Base-by-base conservation (phyloP, 2,329 filamentous ascomycete genomes). In the Acrocalymma vagum region DNA sequence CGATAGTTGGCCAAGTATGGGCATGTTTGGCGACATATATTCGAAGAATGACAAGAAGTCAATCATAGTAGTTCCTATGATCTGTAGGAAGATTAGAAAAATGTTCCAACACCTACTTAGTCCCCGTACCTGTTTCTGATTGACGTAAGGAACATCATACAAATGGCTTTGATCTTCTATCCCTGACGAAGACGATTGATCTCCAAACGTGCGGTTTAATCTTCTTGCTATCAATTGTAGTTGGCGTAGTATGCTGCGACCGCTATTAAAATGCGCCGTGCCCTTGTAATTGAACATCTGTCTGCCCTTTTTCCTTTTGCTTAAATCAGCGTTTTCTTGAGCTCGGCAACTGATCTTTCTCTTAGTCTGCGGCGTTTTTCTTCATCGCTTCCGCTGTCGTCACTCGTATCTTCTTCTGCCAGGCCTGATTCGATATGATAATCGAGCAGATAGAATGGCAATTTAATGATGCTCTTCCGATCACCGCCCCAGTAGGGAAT, bases 391-490 rank as follows among this genome's bases (percentile, higher is more conserved):
- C n/a, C n/a, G n/a, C n/a, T n/a, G n/a, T n/a, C n/a, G n/a, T n/a
- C n/a, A n/a, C n/a, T n/a, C n/a, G n/a, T n/a, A n/a, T n/a, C 9
- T 8, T n/a, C 23, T n/a, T 9, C 28, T 10, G 72, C 56, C 6
- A 14, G 7, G 11, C 6, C 13, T 15, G 4, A 20, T 8, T 38
- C 35, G 2, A 49, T 27, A 46, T 77, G 72, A 38, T 62, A 72
- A 2, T 63, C 48, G 2, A 78, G 44, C 1, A 76, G 75, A 30
- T 61, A 73, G 2, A 62, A 62, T 2, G 60, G 37, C 5, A 78
- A 59, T 1, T 6, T 76, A 72, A 22, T 58, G n/a, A 31, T 53
- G 60, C 16, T 35, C 17, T 21, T 9, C 20, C 32, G 45, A 40
- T 30, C 23, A 42, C 40, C 18, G 4, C 29, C 18, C 38, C 48